Percentiles rank a stretch among this genome's conserved stretches.
phyloP scores from a whole-genome alignment of 305 asterid species.

The Fraxinus nigra region DNA sequence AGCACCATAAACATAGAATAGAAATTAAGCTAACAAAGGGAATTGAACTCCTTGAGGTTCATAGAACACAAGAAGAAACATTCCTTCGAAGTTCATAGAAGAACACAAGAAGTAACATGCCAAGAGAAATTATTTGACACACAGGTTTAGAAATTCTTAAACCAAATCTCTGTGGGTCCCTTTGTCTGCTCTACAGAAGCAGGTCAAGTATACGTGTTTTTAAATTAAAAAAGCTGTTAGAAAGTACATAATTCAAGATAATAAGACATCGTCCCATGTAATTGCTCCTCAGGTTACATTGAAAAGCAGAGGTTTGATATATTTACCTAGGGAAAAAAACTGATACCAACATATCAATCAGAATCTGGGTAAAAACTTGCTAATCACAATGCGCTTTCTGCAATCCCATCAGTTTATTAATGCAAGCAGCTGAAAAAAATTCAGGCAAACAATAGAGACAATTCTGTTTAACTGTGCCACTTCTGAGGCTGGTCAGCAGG shows the following conservation, averaged over 20 bases:
- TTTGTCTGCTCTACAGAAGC: neutral
- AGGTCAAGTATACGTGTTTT: neutral
- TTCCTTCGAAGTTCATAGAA: neutral
- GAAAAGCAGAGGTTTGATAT: neutral
- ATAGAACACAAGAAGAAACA: neutral
- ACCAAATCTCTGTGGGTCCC: neutral
- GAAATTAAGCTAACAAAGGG: neutral
- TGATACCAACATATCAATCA: neutral
- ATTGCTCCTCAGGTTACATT: neutral
- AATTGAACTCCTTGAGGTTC: neutral
- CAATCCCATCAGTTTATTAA: neutral
- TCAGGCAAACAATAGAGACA: neutral
- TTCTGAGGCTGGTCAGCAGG: neutral
- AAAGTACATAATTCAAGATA: neutral
- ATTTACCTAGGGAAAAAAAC: neutral
- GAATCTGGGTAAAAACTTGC: neutral
- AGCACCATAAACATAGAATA: neutral
- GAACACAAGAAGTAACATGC: neutral
- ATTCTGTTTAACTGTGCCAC: neutral
- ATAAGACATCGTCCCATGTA: neutral
- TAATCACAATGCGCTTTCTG: neutral
- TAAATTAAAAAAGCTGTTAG: neutral
- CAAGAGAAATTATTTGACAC: neutral
- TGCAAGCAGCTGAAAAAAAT: neutral
- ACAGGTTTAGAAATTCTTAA: neutral